These are phyloP conservation scores for Lodderomyces parapsilosis DNA, from an alignment of 1,139 yeast genomes.

Conservation along the genomic window DNA sequence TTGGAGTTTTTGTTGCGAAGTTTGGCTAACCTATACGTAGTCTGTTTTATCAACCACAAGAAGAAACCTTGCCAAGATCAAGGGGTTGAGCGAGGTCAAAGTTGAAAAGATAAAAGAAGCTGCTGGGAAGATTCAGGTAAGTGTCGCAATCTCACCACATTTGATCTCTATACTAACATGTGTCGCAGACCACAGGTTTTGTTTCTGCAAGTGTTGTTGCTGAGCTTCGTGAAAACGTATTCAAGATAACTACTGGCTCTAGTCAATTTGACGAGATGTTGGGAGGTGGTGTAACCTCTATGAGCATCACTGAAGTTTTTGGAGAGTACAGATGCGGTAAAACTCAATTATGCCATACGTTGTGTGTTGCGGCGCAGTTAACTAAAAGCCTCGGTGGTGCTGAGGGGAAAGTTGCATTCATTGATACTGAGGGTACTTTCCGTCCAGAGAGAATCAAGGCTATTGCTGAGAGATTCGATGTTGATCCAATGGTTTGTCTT, in stretches of 20 bases:
- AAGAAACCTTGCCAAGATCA: conserved; percentile 50
- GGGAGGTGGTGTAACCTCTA: conserved; percentile 61
- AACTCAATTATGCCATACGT: conserved; percentile 58
- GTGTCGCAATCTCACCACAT: conserved; percentile 7
- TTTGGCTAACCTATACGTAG: conserved; percentile 19
- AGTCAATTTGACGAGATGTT: conserved; percentile 51
- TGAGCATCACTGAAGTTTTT: conserved; percentile 63
- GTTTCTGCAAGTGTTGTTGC: conserved; percentile 54
- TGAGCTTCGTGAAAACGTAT: conserved; percentile 46
- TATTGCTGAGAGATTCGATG: conserved; percentile 53
- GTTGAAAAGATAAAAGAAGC: conserved; percentile 66
- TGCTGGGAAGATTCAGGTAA: conserved; percentile 44
- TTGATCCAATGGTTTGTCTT: conserved; percentile 52
- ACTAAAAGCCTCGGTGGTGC: conserved; percentile 57
- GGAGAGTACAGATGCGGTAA: conserved; percentile 66
- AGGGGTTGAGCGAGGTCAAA: conserved; percentile 56
- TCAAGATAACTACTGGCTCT: conserved; percentile 53
- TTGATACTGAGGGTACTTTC: conserved; percentile 62
- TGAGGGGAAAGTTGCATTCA: conserved; percentile 60
- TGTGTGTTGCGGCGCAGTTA: conserved; percentile 59
- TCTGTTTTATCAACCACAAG: conserved; percentile 55
- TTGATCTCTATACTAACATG: not conserved
- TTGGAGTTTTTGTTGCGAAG: not conserved
- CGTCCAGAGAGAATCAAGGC: conserved; percentile 56
- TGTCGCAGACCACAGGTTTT: conserved; percentile 41